Conservation (phyloP, 176 grass and related monocot genomes). For the Aegilops umbellulata region DNA sequence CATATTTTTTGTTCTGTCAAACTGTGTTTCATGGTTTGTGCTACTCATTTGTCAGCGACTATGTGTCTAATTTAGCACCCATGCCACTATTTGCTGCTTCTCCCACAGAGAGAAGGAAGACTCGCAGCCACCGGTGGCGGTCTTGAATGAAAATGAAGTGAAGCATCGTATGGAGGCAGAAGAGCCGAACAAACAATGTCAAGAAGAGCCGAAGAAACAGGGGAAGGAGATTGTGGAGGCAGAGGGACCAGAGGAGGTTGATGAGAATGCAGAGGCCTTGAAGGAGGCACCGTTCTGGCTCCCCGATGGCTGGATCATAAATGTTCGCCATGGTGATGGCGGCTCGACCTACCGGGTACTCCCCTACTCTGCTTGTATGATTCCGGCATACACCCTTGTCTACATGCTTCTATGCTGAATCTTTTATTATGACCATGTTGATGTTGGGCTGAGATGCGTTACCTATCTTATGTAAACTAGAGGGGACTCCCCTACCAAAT, state of each 20-base stretch:
- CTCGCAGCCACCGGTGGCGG: neutral
- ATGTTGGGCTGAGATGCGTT: neutral
- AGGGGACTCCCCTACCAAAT: neutral
- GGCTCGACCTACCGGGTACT: conserved; percentile 43
- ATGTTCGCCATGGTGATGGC: conserved; percentile 21
- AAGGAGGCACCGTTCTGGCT: conserved; percentile 47
- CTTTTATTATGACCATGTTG: neutral
- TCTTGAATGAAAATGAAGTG: neutral
- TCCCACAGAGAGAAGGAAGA: neutral
- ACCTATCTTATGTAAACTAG: neutral
- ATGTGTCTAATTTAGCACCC: neutral
- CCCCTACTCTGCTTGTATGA: neutral
- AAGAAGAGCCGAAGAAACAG: neutral
- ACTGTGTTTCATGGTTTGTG: neutral
- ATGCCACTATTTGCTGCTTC: conserved; percentile 14
- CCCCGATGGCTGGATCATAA: conserved; percentile 70
- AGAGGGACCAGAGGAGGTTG: conserved; percentile 11
- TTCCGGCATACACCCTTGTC: too few species aligned
- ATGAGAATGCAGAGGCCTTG: neutral
- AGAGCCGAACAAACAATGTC: neutral
- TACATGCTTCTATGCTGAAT: neutral
- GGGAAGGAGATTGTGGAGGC: neutral
- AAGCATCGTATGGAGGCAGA: neutral
- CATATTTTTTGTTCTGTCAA: neutral
- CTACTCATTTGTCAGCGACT: neutral